Evolutionary conservation across 768 basidiomycete genomes (phyloP), one percentile per base, ranked within the genome.

Genomic region (Mycena amicta): DNA sequence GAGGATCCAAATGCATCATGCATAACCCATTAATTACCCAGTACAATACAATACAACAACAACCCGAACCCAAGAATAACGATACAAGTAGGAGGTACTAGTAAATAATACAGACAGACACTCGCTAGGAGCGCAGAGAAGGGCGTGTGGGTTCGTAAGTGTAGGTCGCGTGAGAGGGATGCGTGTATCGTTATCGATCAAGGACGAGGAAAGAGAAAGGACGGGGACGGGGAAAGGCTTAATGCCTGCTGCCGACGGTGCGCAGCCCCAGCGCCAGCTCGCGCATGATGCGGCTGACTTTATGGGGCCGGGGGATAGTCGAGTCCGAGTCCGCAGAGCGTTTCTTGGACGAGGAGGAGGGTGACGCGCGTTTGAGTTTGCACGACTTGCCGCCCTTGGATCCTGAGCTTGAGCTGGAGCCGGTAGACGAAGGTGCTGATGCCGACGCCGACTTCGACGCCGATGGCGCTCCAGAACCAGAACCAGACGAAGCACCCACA

Each of bases 201-300:
- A n/a, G n/a, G n/a, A n/a, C n/a, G 33, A 8, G 33, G 33, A 18
- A 8, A 37, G 11, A 37, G 18, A 8, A 37, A 8, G 33, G 18
- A 37, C 11, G 33, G 33, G 33, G 33, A 8, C 33, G 18, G 8
- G 33, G 33, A 37, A 18, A 37, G 18, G 8, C 43, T 8, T 45
- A 45, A 45, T 15, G 43, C 43, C 43, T 13, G 22, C 22, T 45
- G 13, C 43, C 22, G 22, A 45, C 22, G 22, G 43, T 23, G 13
- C 43, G 43, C 43, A 49, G 47, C 11, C 47, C 47, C 20, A 72
- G 62, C 4, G 65, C 66, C 4, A 74, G 56, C 4, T 67, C 59
- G 28, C 75, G 65, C 73, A 76, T 74, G 53, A 75, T 65, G 11
- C 75, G 68, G 63, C 72, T 73, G 62, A 74, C 29, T 40, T 71